Conservation (phyloP, 179 eudicot genomes). For the Corrigiola litoralis region DNA sequence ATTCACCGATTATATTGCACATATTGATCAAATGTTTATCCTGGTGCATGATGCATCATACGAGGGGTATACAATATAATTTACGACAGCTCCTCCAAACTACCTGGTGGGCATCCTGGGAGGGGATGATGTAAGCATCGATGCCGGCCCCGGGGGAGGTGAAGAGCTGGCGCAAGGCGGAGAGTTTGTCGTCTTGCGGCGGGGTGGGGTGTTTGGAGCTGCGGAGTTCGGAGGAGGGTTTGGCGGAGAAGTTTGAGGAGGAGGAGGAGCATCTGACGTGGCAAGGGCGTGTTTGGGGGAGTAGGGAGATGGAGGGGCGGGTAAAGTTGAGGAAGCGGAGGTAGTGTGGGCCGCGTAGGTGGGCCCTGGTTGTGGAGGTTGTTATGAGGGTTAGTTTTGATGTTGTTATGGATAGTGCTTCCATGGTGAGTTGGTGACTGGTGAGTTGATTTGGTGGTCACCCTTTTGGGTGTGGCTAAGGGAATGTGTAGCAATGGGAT, state of each 20-base stretch:
- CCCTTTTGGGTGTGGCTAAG: too few relatives aligned
- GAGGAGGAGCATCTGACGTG: constrained; percentile 40
- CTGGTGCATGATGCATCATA: too few relatives aligned
- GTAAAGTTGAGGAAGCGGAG: constrained; percentile 25
- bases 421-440: too few relatives aligned
- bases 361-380: too few relatives aligned
- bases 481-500: too few relatives aligned
- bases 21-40: too few relatives aligned
- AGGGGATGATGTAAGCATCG: constrained; percentile 87
- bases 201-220: constrained; percentile 14
- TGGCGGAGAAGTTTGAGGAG: constrained; percentile 56
- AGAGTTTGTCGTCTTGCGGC: constrained; percentile 51
- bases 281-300: too few relatives aligned
- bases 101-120: constrained; percentile 99
- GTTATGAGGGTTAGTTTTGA: constrained; percentile 21
- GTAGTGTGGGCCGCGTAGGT: constrained; percentile 25
- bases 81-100: too few relatives aligned
- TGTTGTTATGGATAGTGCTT: constrained; percentile 29
- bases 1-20: too few relatives aligned
- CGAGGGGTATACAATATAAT: too few relatives aligned
- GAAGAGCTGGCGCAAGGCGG: constrained; percentile 64
- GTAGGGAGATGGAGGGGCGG: constrained; percentile 13
- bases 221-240: constrained; percentile 60
- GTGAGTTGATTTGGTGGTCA: too few relatives aligned
- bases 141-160: constrained; percentile 52